phyloP scores from a whole-genome alignment of 768 basidiomycete genomes.

The Lentinula sp. region DNA sequence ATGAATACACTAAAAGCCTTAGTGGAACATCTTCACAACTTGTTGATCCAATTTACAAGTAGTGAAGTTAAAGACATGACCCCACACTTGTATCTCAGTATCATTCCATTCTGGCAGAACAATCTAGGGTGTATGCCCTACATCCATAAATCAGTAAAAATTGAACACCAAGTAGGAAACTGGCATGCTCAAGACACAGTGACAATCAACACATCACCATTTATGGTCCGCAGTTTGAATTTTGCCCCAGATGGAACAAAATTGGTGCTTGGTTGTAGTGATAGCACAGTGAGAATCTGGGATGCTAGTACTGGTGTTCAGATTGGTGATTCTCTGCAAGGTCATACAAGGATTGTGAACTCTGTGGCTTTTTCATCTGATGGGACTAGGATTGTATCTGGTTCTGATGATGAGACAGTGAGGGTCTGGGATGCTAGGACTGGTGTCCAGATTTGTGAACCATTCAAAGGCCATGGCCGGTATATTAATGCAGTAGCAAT shows the following conservation, averaged over 20 bases:
- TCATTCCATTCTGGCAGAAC: background rate
- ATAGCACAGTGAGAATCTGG: background rate
- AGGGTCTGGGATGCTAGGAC: background rate
- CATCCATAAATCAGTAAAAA: background rate
- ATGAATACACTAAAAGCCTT: background rate
- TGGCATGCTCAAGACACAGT: background rate
- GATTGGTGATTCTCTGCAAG: background rate
- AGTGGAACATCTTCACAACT: background rate
- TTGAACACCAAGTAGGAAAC: background rate
- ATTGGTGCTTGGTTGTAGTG: background rate
- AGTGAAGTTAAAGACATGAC: background rate
- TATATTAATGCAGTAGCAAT: background rate
- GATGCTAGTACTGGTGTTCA: background rate
- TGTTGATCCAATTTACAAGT: background rate
- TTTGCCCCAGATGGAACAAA: background rate
- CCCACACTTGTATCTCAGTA: slow-evolving; percentile 6
- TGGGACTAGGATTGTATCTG: background rate
- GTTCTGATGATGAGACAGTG: background rate
- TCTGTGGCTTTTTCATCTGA: background rate
- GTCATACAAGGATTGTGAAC: background rate
- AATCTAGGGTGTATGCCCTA: background rate
- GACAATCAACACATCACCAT: background rate
- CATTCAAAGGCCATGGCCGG: background rate
- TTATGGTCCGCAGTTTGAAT: background rate
- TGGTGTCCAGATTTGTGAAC: background rate